These are phyloP conservation scores for Monosporascus sp. DNA, from an alignment of 2,329 filamentous ascomycete genomes.

Conservation along the genomic window DNA sequence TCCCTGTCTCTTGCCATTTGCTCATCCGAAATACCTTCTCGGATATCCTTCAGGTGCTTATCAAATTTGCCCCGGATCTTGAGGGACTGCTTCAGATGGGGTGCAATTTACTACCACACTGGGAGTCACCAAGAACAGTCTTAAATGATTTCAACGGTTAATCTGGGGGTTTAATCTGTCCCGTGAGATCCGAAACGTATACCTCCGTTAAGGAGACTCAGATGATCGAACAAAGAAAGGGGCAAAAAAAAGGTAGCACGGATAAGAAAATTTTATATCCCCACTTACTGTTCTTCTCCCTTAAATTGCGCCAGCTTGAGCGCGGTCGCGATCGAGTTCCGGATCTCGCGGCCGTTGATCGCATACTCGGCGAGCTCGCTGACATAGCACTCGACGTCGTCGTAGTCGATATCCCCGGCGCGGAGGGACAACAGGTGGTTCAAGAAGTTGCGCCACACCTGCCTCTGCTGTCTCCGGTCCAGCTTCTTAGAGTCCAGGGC, in stretches of 20 bases:
- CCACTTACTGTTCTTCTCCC: neutral
- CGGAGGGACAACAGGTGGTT: no score
- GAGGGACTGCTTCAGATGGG: neutral
- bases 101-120: neutral
- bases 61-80: neutral
- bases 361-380: slow-evolving; percentile 27
- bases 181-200: no score
- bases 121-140: no score
- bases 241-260: no score
- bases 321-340: slow-evolving; percentile 28
- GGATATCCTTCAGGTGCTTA: neutral
- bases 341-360: slow-evolving; percentile 38
- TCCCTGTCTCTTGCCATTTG: neutral
- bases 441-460: no score
- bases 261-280: no score
- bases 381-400: slow-evolving; percentile 10
- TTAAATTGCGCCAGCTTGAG: slow-evolving; percentile 4
- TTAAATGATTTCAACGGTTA: no score
- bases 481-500: no score
- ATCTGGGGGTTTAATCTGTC: no score
- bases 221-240: no score
- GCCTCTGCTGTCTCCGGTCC: no score
- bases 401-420: slow-evolving; percentile 3
- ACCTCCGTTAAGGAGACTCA: no score
- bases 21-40: neutral